phyloP scores from a whole-genome alignment of 2,329 filamentous ascomycete species.

The Diplodia scrobiculata region DNA sequence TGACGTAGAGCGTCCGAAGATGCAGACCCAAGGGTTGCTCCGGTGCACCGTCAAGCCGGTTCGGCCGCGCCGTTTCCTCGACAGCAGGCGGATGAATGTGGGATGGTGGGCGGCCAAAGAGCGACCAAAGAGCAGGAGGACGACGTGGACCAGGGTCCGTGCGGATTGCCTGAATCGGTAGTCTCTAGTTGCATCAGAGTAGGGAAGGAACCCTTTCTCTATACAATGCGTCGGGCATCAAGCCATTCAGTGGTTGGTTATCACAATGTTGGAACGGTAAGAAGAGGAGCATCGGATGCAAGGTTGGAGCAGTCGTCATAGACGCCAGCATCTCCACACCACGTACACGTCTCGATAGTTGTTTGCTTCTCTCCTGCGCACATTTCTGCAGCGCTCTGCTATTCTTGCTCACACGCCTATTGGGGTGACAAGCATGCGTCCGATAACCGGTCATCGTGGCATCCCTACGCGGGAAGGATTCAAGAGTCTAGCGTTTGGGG shows the following conservation, averaged over 20 bases:
- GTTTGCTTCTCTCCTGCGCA: background rate
- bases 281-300: background rate
- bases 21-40: background rate
- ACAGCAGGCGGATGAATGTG: background rate
- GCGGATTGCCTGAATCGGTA: background rate
- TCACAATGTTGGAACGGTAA: background rate
- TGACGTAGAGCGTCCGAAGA: background rate
- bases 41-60: background rate
- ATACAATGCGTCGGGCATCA: background rate
- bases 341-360: background rate
- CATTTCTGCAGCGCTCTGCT: background rate
- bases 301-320: background rate
- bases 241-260: background rate
- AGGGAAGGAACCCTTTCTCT: constrained; percentile 2
- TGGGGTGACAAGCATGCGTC: background rate
- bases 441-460: background rate
- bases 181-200: constrained; percentile 4
- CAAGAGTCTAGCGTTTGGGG: constrained; percentile 7
- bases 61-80: background rate
- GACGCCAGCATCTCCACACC: background rate
- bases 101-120: background rate
- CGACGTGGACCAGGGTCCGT: background rate
- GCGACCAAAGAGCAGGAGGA: background rate
- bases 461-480: background rate
- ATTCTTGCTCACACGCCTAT: background rate